Evolutionary conservation across 148 eudicot genomes (phyloP).

Genomic region (Agrostemma githago): DNA sequence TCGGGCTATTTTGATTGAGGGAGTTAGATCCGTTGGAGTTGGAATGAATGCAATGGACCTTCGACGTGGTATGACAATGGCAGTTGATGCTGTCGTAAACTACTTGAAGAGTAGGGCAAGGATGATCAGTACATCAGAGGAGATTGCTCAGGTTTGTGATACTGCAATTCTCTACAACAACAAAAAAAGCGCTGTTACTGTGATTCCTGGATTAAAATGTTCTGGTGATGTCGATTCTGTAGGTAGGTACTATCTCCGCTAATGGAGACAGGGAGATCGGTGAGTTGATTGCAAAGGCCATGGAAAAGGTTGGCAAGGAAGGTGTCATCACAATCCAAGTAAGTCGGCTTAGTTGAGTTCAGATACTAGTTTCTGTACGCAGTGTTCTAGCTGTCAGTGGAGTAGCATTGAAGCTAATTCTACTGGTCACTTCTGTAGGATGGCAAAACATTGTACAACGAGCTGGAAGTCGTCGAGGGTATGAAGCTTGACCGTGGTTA

Average conservation of each 20-base stretch:
- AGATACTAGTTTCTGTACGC: not conserved
- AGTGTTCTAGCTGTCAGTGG: not conserved
- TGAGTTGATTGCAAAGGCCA: conserved; percentile 91
- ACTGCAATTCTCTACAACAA: not conserved
- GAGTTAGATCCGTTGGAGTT: conserved; percentile 80
- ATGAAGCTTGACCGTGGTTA: conserved; percentile 92
- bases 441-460: conserved; percentile 74
- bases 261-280: conserved; percentile 88
- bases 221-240: conserved; percentile 15
- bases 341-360: conserved; percentile 47
- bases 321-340: conserved; percentile 96
- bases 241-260: conserved; percentile 97
- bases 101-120: conserved; percentile 82
- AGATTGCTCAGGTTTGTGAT: conserved; percentile 58
- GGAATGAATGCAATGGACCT: conserved; percentile 95
- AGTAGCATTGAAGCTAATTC: not conserved
- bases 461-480: conserved; percentile 20
- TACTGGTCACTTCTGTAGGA: conserved; percentile 38
- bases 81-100: conserved; percentile 60
- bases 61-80: conserved; percentile 85
- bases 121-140: conserved; percentile 95
- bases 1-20: conserved; percentile 80
- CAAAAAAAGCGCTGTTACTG: not conserved
- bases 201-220: not conserved
- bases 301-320: conserved; percentile 97